Base-by-base conservation (phyloP, 371 early-diverging fungal species). In the Mortierella sp. region DNA sequence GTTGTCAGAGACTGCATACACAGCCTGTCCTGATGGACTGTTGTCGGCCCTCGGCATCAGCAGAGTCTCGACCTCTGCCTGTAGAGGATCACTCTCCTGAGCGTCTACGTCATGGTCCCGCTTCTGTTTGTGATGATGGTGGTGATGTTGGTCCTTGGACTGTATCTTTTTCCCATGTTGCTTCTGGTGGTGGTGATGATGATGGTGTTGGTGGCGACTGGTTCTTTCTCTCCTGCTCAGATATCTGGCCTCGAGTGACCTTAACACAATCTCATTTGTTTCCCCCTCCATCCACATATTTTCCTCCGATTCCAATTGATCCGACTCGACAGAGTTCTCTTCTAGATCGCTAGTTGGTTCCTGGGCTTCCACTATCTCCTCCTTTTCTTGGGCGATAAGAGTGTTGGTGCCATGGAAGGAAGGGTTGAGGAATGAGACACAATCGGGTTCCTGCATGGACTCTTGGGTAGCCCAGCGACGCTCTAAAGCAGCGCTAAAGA, bases 401-500 rank as follows among this genome's bases (percentile, higher is more conserved):
- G 19, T 50, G 2, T 44, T 45, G 9, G 63, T 60, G 43, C 70
- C 28, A 15, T 62, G 56, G 9, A 66, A 30, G 14, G 63, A 70
- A n/a, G 44, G 75, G 43, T 70, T 67, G 1, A 47, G 23, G 30
- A 70, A 60, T 1, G 76, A 75, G 15, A 75, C 76, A 51, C 76
- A 75, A 45, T 67, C 48, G 1, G 71, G 71, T 18, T 75, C 71
- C 30, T 75, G 68, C n/a, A 67, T 18, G 5, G 58, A 55, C 0
- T 30, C 51, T 1, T 70, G 50, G 12, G 55, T 1, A 2, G 76
- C 71, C 76, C 71, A 75, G 11, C 76, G 71, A 4, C 29, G 25
- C 21, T 70, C 26, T 53, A 58, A 51, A 12, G 29, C 6, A 3
- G 48, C 26, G 2, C 62, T 12, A n/a, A 75, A 75, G 3, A 75